These are phyloP conservation scores for Microthlaspi erraticum DNA, from an alignment of 345 rosid genomes.

Conservation along the genomic window DNA sequence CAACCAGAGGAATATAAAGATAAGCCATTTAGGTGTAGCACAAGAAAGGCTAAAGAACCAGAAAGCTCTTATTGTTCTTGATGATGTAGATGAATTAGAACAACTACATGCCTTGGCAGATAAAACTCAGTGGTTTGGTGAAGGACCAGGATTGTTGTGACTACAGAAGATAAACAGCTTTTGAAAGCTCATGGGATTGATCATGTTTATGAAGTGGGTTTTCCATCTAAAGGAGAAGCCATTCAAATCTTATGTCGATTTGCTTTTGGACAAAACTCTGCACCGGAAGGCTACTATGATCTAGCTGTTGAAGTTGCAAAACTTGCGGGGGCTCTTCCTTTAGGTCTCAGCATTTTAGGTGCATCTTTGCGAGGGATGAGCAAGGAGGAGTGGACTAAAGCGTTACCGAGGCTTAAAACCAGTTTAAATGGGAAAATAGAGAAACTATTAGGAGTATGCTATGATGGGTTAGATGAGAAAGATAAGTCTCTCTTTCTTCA, in stretches of 20 bases:
- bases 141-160: conserved; percentile 57
- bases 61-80: conserved; percentile 52
- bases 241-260: conserved; percentile 15
- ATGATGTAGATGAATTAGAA: conserved; percentile 54
- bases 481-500: conserved; percentile 44
- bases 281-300: conserved; percentile 7
- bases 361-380: conserved; percentile 21
- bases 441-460: conserved; percentile 31
- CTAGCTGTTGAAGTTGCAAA: conserved; percentile 13
- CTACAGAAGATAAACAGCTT: conserved; percentile 52
- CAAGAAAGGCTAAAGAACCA: conserved; percentile 16
- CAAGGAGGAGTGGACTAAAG: conserved; percentile 34
- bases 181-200: conserved; percentile 28
- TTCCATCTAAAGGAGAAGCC: conserved; percentile 32
- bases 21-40: conserved; percentile 9
- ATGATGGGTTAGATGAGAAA: conserved; percentile 36
- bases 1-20: conserved; percentile 13
- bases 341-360: conserved; percentile 49
- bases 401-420: conserved; percentile 24
- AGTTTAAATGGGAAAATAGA: conserved; percentile 31
- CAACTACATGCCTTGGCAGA: conserved; percentile 58
- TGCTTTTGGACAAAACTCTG: conserved; percentile 27
- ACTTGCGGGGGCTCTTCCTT: conserved; percentile 39
- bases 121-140: conserved; percentile 47
- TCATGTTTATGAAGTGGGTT: conserved; percentile 14